A percentile compares a stretch with the other conserved stretches of the same genome.
Conservation (phyloP, 805 yeast species). For the Metschnikowia anglica region DNA sequence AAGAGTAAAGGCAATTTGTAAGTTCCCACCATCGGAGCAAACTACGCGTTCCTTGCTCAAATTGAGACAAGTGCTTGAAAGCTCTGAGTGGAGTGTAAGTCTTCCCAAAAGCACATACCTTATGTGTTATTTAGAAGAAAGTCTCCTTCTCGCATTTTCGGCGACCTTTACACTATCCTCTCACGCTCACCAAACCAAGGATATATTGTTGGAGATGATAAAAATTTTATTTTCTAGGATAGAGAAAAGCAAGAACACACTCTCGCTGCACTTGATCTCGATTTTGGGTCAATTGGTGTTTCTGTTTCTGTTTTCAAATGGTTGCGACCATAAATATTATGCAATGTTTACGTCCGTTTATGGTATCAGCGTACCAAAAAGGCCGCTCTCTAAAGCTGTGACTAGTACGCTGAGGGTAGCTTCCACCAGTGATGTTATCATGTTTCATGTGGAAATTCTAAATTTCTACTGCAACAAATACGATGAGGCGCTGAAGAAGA, state of each 20-base stretch:
- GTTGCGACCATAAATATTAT: conserved; percentile 3
- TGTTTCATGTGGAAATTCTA: conserved; percentile 15
- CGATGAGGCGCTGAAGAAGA: conserved; percentile 2
- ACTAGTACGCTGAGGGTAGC: conserved; percentile 7
- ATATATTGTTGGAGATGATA: conserved; percentile 5
- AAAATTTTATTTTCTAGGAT: conserved; percentile 8
- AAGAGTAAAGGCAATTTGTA: conserved; percentile 12
- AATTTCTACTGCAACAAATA: conserved; percentile 14
- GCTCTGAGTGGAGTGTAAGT: conserved; percentile 6
- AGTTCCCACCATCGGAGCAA: conserved; percentile 2
- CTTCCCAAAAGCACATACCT: not conserved
- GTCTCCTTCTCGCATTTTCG: conserved; percentile 7
- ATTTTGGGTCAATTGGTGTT: conserved; percentile 18
- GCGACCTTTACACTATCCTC: not conserved
- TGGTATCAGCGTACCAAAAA: conserved; percentile 4
- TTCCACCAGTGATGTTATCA: conserved; percentile 8
- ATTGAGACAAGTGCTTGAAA: conserved; percentile 1
- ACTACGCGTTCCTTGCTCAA: conserved; percentile 8
- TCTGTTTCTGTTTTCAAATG: conserved; percentile 11
- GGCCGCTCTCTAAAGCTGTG: conserved; percentile 2
- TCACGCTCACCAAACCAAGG: not conserved
- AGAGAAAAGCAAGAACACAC: not conserved
- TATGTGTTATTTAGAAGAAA: conserved; percentile 9
- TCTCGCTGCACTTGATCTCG: conserved; percentile 11
- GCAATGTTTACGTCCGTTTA: conserved; percentile 9